phyloP scores from a whole-genome alignment of 2,329 filamentous ascomycete genomes.

The Trichothecium sympodiale region DNA sequence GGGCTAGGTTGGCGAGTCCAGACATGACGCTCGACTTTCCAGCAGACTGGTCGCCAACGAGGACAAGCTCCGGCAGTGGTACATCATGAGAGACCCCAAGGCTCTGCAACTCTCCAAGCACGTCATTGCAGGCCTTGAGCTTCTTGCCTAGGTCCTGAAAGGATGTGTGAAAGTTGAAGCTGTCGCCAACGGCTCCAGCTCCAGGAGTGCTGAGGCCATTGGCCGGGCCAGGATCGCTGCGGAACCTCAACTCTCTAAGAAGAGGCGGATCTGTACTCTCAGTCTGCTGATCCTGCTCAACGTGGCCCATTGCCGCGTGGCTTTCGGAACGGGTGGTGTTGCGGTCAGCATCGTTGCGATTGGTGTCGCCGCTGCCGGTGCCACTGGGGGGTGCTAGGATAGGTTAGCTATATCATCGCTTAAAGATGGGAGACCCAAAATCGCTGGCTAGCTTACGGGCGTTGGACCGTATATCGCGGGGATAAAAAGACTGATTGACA shows the following conservation, averaged over 20 bases:
- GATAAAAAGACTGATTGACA: too few relatives aligned
- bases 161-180: slow-evolving; percentile 27
- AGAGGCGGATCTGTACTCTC: slow-evolving; percentile 13
- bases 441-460: too few relatives aligned
- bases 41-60: slow-evolving; percentile 76
- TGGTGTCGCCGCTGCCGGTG: too few relatives aligned
- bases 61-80: slow-evolving; percentile 65
- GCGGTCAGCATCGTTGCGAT: too few relatives aligned
- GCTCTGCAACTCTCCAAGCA: slow-evolving; percentile 56
- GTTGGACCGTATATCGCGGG: too few relatives aligned
- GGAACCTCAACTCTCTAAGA: slow-evolving; percentile 23
- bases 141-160: slow-evolving; percentile 48
- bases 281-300: too few relatives aligned
- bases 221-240: slow-evolving; percentile 10
- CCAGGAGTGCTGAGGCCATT: slow-evolving; percentile 7
- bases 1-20: slow-evolving; percentile 56
- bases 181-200: slow-evolving; percentile 19
- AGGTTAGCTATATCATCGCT: too few relatives aligned
- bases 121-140: slow-evolving; percentile 54
- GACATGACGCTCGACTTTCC: slow-evolving; percentile 67
- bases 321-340: too few relatives aligned
- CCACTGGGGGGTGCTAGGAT: too few relatives aligned
- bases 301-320: too few relatives aligned
- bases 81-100: slow-evolving; percentile 63
- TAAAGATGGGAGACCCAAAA: too few relatives aligned